Conservation (phyloP, 176 grass and related monocot species). For the Elymus sibiricus region DNA sequence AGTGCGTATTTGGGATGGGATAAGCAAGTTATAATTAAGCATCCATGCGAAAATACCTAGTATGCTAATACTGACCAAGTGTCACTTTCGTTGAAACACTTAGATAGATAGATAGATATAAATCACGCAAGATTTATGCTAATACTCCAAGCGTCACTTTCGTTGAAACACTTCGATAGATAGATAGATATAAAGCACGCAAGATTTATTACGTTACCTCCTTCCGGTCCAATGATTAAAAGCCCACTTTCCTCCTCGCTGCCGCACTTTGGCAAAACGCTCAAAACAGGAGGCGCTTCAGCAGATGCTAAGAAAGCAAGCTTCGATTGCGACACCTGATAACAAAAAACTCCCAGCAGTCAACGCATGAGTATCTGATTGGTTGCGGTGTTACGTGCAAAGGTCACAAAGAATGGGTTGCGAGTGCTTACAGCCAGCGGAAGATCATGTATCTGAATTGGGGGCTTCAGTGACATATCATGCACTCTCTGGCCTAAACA, state of each 20-base stretch:
- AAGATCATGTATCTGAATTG: conserved; percentile 55
- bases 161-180: background rate
- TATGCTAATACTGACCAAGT: background rate
- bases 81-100: background rate
- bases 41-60: background rate
- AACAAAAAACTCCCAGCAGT: background rate
- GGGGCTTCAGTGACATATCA: conserved; percentile 78
- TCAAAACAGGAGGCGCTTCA: conserved; percentile 77
- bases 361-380: background rate
- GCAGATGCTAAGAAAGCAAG: conserved; percentile 78
- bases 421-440: conserved; percentile 58
- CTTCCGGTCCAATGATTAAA: conserved; percentile 90
- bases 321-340: conserved; percentile 67
- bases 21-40: background rate
- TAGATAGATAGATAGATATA: background rate
- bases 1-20: background rate
- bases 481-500: conserved; percentile 85
- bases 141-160: background rate
- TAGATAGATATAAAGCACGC: background rate
- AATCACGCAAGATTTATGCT: background rate
- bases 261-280: conserved; percentile 41
- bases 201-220: conserved; percentile 39
- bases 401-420: background rate
- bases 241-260: conserved; percentile 60
- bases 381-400: background rate